Evolutionary conservation across 441 rosid species (phyloP).

Genomic region (Populus hybrid): DNA sequence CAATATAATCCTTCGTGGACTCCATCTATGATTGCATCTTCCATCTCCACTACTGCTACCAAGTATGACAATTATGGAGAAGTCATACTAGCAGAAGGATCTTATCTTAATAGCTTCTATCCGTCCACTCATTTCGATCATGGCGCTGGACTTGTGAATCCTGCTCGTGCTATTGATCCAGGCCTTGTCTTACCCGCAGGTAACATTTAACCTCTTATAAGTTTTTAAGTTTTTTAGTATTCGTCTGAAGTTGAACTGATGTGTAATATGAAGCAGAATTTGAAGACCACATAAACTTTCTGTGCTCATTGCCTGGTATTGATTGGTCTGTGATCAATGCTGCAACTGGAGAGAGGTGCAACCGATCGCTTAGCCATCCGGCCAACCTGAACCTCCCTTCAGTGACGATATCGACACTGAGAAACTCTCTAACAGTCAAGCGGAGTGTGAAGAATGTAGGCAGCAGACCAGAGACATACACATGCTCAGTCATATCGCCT

Average conservation of each 20-base stretch:
- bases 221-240: no score
- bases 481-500: slow-evolving; percentile 53
- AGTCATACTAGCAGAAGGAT: slow-evolving; percentile 53
- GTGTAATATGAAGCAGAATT: slow-evolving; percentile 37
- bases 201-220: not conserved
- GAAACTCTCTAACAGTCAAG: slow-evolving; percentile 35
- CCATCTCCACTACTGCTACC: slow-evolving; percentile 75
- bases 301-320: slow-evolving; percentile 66
- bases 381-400: slow-evolving; percentile 81
- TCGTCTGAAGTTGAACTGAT: not conserved
- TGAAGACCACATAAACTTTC: slow-evolving; percentile 59
- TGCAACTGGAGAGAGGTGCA: slow-evolving; percentile 42
- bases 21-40: slow-evolving; percentile 82
- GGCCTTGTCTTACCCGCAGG: slow-evolving; percentile 74
- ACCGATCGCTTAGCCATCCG: slow-evolving; percentile 41
- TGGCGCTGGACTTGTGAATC: slow-evolving; percentile 75
- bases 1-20: slow-evolving; percentile 72
- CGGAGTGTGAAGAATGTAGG: slow-evolving; percentile 67
- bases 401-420: slow-evolving; percentile 58
- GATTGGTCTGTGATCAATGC: slow-evolving; percentile 18
- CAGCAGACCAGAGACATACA: slow-evolving; percentile 53
- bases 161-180: slow-evolving; percentile 70
- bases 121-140: slow-evolving; percentile 62
- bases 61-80: slow-evolving; percentile 53
- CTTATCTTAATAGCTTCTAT: slow-evolving; percentile 25